These are phyloP conservation scores for Fusarium odoratissimum DNA, from an alignment of 2,329 filamentous ascomycete genomes.

Conservation along the genomic window DNA sequence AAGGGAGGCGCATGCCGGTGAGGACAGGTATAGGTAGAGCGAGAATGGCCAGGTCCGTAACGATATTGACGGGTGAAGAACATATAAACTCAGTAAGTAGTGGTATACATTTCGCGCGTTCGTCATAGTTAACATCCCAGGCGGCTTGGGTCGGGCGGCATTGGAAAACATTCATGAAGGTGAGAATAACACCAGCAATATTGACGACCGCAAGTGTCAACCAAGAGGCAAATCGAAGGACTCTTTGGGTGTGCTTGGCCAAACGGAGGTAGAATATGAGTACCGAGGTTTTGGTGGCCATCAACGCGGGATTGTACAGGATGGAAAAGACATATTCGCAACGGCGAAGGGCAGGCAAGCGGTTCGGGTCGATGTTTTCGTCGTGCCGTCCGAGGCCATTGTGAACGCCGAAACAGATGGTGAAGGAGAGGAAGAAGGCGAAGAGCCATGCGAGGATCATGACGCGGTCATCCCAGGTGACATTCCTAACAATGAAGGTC, in stretches of 20 bases:
- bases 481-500: conserved; percentile 75
- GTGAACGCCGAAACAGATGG: conserved; percentile 71
- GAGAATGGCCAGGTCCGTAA: conserved; percentile 89
- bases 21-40: conserved; percentile 89
- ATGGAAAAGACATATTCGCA: conserved; percentile 74
- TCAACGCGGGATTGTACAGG: conserved; percentile 84
- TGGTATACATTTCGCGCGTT: conserved; percentile 62
- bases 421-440: conserved; percentile 73
- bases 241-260: conserved; percentile 78
- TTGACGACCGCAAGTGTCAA: conserved; percentile 82
- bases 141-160: conserved; percentile 80
- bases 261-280: conserved; percentile 89
- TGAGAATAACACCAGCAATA: conserved; percentile 79
- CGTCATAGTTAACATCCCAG: conserved; percentile 61
- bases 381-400: conserved; percentile 78
- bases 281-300: conserved; percentile 94
- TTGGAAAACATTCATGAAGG: conserved; percentile 88
- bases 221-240: conserved; percentile 87
- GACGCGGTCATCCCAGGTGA: conserved; percentile 82
- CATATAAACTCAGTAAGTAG: conserved; percentile 73
- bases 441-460: conserved; percentile 84
- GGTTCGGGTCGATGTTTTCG: conserved; percentile 62
- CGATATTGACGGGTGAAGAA: conserved; percentile 90
- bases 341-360: conserved; percentile 64
- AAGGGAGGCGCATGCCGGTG: conserved; percentile 85